Conservation (phyloP, 768 basidiomycete species). For the Mycena chlorophos region DNA sequence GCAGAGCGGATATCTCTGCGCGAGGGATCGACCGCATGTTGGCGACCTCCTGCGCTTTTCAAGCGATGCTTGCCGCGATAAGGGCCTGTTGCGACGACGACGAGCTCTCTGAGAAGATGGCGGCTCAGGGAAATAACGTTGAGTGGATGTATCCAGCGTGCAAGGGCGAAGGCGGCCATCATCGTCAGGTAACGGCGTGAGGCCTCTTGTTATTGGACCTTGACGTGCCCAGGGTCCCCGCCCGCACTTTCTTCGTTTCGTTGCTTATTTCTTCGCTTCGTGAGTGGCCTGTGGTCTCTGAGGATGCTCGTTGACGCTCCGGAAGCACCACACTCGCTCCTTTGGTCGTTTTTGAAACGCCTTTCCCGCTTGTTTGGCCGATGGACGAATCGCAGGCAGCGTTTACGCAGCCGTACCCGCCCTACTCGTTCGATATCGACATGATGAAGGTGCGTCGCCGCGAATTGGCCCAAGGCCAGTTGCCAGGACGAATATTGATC, state of each 20-base stretch:
- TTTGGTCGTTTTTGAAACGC: slow-evolving; percentile 30
- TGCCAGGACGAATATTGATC: slow-evolving; percentile 4
- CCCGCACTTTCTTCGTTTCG: not conserved
- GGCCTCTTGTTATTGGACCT: not conserved
- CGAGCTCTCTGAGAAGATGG: too few species aligned
- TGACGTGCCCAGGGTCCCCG: not conserved
- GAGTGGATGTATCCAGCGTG: too few species aligned
- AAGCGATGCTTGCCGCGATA: too few species aligned
- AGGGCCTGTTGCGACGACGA: too few species aligned
- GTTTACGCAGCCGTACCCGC: slow-evolving; percentile 67
- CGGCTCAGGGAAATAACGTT: too few species aligned
- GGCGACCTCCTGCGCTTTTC: too few species aligned
- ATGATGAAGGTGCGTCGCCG: slow-evolving; percentile 78
- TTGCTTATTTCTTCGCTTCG: slow-evolving; percentile 1
- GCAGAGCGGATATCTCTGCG: too few species aligned
- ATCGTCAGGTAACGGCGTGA: not conserved
- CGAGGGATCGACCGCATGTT: too few species aligned
- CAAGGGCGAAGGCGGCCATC: too few species aligned
- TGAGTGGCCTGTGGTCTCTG: not conserved
- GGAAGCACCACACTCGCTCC: slow-evolving; percentile 26
- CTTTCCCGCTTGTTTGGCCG: slow-evolving; percentile 24
- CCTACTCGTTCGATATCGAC: slow-evolving; percentile 80
- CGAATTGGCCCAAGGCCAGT: slow-evolving; percentile 1
- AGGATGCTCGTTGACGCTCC: not conserved
- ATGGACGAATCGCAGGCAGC: slow-evolving; percentile 79